Evolutionary conservation across 2,329 filamentous ascomycete species (phyloP), one percentile per base, ranked within the genome.

Genomic region (Penicillium palitans): DNA sequence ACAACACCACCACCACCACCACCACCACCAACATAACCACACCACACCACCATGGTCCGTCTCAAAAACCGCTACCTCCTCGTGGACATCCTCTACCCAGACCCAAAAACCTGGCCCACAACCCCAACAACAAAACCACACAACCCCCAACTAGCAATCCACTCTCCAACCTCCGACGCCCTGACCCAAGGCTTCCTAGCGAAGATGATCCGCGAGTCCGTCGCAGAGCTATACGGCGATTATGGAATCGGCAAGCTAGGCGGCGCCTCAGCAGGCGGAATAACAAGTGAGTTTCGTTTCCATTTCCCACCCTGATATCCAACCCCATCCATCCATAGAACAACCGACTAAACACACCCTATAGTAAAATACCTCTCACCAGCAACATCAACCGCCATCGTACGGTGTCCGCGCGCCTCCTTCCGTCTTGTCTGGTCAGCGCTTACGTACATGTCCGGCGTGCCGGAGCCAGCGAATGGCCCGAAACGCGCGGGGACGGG

Each of bases 21-120:
- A 48, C 17, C 52, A 48, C 19, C 19, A 39, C 42, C 9, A 52
- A 44, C 2, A 13, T 33, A 33, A 33, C 29, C 29, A 31, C 29
- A 6, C 12, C n/a, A 40, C 29, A 33, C 31, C 66, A 78, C 44
- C 49, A 97, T 99, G 95, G 95, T 99, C 60, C 91, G 95, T 72
- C 86, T 98, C 66, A 99, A 99, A 78, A 90, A 96, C 76, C 88
- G 95, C 69, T 99, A 99, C 75, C 84, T 99, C 19, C 86, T 98
- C n/a, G 86, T 98, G 61, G 91, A 96, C 72, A 92, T 98, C 65
- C 82, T 98, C 47, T 97, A 97, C 70, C 91, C 93, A 0, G 82
- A 86, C 7, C 64, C 69, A 19, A 61, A 61, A n/a, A 66, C 71
- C 54, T 69, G 66, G 65, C 79, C 84, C 10, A 31, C 58, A 59